Evolutionary conservation across 352 stramenopile species (phyloP).

Genomic region (Phytophthora ramorum): DNA sequence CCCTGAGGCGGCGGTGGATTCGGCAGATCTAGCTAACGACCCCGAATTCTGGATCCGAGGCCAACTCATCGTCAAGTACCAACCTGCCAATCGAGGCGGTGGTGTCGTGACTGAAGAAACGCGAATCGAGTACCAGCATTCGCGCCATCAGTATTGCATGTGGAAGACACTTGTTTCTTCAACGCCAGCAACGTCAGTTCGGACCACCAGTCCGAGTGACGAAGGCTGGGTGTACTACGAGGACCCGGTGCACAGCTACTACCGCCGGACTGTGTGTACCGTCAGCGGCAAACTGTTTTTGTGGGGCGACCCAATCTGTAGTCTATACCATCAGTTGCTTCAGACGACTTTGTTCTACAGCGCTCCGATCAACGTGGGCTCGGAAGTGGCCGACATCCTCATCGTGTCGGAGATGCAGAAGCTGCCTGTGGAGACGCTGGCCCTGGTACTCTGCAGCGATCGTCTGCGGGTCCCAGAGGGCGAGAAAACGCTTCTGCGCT

Average conservation of each 20-base stretch:
- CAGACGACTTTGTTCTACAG: slow-evolving; percentile 63
- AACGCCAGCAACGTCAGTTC: background rate
- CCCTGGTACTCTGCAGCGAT: slow-evolving; percentile 59
- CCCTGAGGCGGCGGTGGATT: slow-evolving; percentile 4
- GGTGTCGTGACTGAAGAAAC: slow-evolving; percentile 35
- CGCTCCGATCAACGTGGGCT: slow-evolving; percentile 20
- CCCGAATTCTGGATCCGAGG: slow-evolving; percentile 37
- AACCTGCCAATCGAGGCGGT: slow-evolving; percentile 3
- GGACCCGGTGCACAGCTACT: slow-evolving; percentile 30
- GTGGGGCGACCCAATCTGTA: slow-evolving; percentile 66
- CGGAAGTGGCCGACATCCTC: slow-evolving; percentile 27
- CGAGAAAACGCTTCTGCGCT: slow-evolving; percentile 50
- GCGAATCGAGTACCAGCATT: slow-evolving; percentile 35
- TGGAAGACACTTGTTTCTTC: slow-evolving; percentile 36
- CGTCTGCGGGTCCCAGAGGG: slow-evolving; percentile 57
- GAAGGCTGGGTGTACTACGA: slow-evolving; percentile 33
- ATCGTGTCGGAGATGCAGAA: slow-evolving; percentile 39
- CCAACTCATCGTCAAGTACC: slow-evolving; percentile 36
- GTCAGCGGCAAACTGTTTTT: slow-evolving; percentile 40
- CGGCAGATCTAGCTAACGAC: slow-evolving; percentile 10
- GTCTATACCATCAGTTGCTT: slow-evolving; percentile 68
- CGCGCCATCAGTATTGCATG: slow-evolving; percentile 23
- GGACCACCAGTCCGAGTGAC: slow-evolving; percentile 7
- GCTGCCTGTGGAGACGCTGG: slow-evolving; percentile 62
- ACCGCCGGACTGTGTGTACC: slow-evolving; percentile 29